A percentile compares a stretch with the other conserved stretches of the same genome.
Conservation (phyloP, 1,139 yeast genomes). For the Groenewaldozyma sp. region DNA sequence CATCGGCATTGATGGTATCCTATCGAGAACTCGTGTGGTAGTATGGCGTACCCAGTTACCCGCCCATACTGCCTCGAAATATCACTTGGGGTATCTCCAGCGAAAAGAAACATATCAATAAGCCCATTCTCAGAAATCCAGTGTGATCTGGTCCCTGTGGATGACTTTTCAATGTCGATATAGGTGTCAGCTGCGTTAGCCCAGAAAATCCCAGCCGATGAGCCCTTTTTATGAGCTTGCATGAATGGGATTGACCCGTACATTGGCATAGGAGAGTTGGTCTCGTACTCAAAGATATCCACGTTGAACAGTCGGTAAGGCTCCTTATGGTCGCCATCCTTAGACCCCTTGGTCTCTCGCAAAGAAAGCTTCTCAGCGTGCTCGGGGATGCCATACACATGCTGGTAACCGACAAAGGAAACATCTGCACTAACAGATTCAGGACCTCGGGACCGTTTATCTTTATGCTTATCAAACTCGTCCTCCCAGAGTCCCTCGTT, state of each 20-base stretch:
- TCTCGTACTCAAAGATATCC: constrained; percentile 88
- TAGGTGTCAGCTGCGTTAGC: constrained; percentile 88
- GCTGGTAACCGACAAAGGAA: constrained; percentile 46
- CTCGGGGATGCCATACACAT: constrained; percentile 90
- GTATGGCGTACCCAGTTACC: constrained; percentile 62
- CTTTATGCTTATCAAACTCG: constrained; percentile 42
- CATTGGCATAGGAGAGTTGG: constrained; percentile 77
- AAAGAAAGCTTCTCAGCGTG: constrained; percentile 77
- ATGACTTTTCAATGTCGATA: constrained; percentile 48
- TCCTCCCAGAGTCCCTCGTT: constrained; percentile 30
- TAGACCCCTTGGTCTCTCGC: constrained; percentile 47
- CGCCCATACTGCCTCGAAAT: constrained; percentile 55
- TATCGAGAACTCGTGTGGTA: constrained; percentile 75
- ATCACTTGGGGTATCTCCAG: constrained; percentile 52
- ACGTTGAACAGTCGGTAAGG: constrained; percentile 89
- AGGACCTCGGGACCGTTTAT: constrained; percentile 72
- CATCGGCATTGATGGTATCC: constrained; percentile 97
- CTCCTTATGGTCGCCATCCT: constrained; percentile 35
- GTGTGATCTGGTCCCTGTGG: constrained; percentile 35
- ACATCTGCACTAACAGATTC: constrained; percentile 81
- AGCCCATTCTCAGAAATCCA: constrained; percentile 94
- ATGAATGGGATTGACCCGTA: constrained; percentile 90
- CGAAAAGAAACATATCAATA: constrained; percentile 62
- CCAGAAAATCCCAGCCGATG: constrained; percentile 81
- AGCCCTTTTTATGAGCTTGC: constrained; percentile 52